Evolutionary conservation across 2,329 filamentous ascomycete genomes (phyloP), one percentile per base, ranked within the genome.

Genomic region (Kalmusia sp.): DNA sequence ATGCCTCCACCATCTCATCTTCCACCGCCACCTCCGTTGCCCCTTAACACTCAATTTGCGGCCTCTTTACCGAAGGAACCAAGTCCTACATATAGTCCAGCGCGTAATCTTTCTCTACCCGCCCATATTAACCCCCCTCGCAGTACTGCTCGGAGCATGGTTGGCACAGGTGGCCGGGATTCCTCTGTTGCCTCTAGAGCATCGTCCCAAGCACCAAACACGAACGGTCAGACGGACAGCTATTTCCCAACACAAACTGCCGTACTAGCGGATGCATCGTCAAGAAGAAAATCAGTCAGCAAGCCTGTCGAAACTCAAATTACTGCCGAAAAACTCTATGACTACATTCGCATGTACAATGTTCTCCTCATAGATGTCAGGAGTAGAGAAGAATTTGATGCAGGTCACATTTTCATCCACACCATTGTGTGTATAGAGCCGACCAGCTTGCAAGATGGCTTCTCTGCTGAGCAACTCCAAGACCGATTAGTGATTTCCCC

Each of bases 381-480:
- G 33, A 80, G 84, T 51, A 87, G 95, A 22, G 85, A 90, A 48
- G 85, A 90, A 7, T 99, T 91, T 68, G 92, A 98, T 62, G 83
- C 88, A 41, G 95, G 95, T 0, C 95, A 99, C 70, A 92, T 99
- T 58, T 89, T 90, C 78, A 87, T 90, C 5, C 87, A 87, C 51
- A 88, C 86, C 5, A 90, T 92, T 33, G 91, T 99, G 38, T 99
- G 95, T 72, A 85, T 99, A 55, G 95, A 99, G 66, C 92, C 93
- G 21, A 84, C 96, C 38, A 84, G 88, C 8, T 73, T 92, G 41
- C 85, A 90, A 49, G 84, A 88, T 38, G 87, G 85, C 27, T 81
- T 86, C 62, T 88, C 86, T 14, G 86, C 84, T 1, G 85, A 87
- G 57, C 80, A 88, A 58, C 76, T 88, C 3, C 79, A 83, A 15